Percentiles rank a stretch among this genome's conserved stretches.
Conservation (phyloP, 306 rosid genomes). For the cucumber (Cucumis sativus) region DNA sequence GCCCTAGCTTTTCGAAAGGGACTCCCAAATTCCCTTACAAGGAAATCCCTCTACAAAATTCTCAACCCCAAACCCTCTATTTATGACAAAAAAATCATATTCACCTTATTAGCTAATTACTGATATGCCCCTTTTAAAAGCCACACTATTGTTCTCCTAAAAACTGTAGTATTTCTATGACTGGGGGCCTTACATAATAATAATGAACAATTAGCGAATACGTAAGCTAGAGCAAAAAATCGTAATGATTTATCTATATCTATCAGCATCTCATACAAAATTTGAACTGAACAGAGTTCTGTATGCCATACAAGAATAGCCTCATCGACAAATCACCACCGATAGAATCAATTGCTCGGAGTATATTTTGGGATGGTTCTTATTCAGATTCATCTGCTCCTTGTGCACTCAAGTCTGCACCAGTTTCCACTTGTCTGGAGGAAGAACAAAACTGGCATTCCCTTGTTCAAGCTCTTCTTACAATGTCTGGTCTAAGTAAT, state of each 20-base stretch:
- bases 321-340: constrained; percentile 95
- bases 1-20: too few relatives aligned
- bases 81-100: too few relatives aligned
- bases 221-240: neutral
- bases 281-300: constrained; percentile 27
- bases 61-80: too few relatives aligned
- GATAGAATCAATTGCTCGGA: constrained; percentile 85
- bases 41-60: too few relatives aligned
- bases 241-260: neutral
- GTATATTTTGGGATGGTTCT: constrained; percentile 64
- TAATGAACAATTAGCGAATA: neutral
- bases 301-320: constrained; percentile 33
- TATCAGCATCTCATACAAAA: neutral
- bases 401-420: constrained; percentile 36
- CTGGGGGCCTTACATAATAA: too few relatives aligned
- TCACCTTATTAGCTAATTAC: too few relatives aligned
- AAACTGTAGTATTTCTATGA: too few relatives aligned
- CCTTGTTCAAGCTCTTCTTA: constrained; percentile 51
- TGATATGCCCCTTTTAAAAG: too few relatives aligned
- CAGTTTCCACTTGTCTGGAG: constrained; percentile 29
- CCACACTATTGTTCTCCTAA: too few relatives aligned
- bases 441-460: constrained; percentile 64
- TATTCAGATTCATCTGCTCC: constrained; percentile 37
- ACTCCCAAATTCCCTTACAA: too few relatives aligned
- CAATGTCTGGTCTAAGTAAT: constrained; percentile 50